Evolutionary conservation across 345 rosid species (phyloP).

Genomic region (Lepidium aucheri): DNA sequence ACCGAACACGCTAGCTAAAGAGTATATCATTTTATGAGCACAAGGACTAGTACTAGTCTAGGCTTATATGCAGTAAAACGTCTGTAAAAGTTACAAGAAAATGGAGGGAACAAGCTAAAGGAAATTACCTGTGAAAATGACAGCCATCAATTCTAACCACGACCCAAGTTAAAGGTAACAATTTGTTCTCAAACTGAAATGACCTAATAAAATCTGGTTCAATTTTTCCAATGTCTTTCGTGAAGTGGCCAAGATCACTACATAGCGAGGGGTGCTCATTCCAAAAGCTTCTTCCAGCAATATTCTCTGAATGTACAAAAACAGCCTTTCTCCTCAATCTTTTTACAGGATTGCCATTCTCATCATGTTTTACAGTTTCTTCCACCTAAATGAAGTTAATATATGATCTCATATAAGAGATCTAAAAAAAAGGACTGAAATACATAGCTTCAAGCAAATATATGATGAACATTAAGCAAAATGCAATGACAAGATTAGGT

Average conservation of each 20-base stretch:
- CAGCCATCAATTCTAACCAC: constrained; percentile 90
- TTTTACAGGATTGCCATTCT: constrained; percentile 61
- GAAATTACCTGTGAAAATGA: constrained; percentile 81
- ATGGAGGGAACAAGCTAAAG: neutral
- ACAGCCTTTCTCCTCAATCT: constrained; percentile 58
- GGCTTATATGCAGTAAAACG: neutral
- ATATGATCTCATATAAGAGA: neutral
- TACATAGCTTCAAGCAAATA: neutral
- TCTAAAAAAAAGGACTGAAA: neutral
- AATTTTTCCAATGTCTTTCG: constrained; percentile 45
- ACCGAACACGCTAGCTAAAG: neutral
- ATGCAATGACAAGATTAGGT: neutral
- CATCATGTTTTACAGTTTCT: constrained; percentile 61
- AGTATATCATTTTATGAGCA: neutral
- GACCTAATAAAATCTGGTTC: constrained; percentile 56
- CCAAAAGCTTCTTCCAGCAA: constrained; percentile 68
- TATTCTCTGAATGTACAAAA: constrained; percentile 47
- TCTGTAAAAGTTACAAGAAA: neutral
- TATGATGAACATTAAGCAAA: neutral
- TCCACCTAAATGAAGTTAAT: constrained; percentile 43
- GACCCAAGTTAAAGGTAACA: constrained; percentile 76
- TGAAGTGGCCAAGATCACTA: constrained; percentile 50
- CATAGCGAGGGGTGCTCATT: constrained; percentile 47
- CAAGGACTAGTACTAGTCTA: neutral
- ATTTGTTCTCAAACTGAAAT: constrained; percentile 60